phyloP scores from a whole-genome alignment of 805 yeast species.

The Candida quercuum region DNA sequence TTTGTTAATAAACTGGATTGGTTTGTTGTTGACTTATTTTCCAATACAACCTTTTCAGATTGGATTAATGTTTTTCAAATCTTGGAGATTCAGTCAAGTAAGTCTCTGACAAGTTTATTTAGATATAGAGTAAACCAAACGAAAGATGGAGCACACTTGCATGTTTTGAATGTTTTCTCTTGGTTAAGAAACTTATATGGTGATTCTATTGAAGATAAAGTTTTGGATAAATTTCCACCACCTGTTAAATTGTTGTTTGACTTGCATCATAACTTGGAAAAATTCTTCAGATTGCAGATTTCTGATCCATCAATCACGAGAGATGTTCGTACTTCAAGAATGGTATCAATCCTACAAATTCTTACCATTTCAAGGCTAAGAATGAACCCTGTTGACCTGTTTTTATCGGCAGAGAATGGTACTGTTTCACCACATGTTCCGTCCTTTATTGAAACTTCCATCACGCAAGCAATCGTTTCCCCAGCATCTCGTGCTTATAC shows the following conservation, averaged over 20 bases:
- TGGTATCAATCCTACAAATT: conserved; percentile 63
- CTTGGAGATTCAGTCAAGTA: conserved; percentile 63
- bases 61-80: conserved; percentile 77
- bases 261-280: conserved; percentile 61
- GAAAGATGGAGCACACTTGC: conserved; percentile 46
- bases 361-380: conserved; percentile 60
- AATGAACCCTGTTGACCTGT: conserved; percentile 53
- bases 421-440: conserved; percentile 55
- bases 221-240: conserved; percentile 54
- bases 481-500: conserved; percentile 76
- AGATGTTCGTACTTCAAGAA: conserved; percentile 58
- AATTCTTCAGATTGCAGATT: conserved; percentile 59
- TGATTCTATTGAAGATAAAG: conserved; percentile 37
- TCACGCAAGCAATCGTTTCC: conserved; percentile 65
- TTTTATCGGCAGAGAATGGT: conserved; percentile 16
- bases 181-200: conserved; percentile 58
- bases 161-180: conserved; percentile 60
- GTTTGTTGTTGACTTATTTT: conserved; percentile 52
- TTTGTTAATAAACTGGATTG: conserved; percentile 63
- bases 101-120: conserved; percentile 51
- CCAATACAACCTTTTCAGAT: conserved; percentile 55
- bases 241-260: conserved; percentile 61
- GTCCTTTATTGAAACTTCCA: conserved; percentile 77
- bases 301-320: conserved; percentile 53
- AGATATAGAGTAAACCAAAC: conserved; percentile 36